Percentiles rank a stretch among this genome's conserved stretches.
Conservation (phyloP, 1,284 basidiomycete genomes). For the Fomitopsis palustris region DNA sequence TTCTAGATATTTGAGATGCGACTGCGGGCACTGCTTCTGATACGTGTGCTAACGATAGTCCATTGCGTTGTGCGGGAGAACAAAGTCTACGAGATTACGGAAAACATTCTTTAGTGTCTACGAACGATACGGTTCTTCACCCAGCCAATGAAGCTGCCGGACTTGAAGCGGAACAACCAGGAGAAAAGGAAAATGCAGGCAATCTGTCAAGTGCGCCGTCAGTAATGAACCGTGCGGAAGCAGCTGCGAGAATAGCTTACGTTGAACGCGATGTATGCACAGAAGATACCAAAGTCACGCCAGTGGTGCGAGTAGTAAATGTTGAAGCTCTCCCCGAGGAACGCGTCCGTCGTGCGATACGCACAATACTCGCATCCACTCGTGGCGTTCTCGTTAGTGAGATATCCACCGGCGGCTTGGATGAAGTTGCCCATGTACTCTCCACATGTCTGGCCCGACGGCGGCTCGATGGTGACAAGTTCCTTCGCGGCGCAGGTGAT, state of each 20-base stretch:
- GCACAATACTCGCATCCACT: conserved; percentile 55
- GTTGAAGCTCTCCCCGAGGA: conserved; percentile 49
- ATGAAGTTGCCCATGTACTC: conserved; percentile 60
- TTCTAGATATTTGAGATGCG: background rate
- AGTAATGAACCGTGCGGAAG: background rate
- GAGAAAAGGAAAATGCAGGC: conserved; percentile 29
- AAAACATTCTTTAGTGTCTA: background rate
- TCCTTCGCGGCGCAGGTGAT: conserved; percentile 45
- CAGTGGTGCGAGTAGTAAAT: conserved; percentile 56
- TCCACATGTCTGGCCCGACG: conserved; percentile 58
- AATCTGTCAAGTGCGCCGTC: conserved; percentile 20
- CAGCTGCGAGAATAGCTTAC: conserved; percentile 24
- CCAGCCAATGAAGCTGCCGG: conserved; percentile 3
- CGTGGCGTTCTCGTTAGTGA: conserved; percentile 57
- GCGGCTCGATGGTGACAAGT: conserved; percentile 50
- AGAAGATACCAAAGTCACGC: conserved; percentile 64
- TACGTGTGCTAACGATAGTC: background rate
- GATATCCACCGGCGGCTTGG: conserved; percentile 54
- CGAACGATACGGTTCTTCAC: conserved; percentile 1
- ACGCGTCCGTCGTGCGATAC: conserved; percentile 49
- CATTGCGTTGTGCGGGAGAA: background rate
- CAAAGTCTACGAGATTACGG: too few relatives aligned
- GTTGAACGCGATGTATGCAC: conserved; percentile 64
- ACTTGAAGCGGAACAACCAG: conserved; percentile 29
- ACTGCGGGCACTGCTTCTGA: background rate